Evolutionary conservation across 2,329 filamentous ascomycete genomes (phyloP), one percentile per base, ranked within the genome.

Genomic region (Saccharata proteae): DNA sequence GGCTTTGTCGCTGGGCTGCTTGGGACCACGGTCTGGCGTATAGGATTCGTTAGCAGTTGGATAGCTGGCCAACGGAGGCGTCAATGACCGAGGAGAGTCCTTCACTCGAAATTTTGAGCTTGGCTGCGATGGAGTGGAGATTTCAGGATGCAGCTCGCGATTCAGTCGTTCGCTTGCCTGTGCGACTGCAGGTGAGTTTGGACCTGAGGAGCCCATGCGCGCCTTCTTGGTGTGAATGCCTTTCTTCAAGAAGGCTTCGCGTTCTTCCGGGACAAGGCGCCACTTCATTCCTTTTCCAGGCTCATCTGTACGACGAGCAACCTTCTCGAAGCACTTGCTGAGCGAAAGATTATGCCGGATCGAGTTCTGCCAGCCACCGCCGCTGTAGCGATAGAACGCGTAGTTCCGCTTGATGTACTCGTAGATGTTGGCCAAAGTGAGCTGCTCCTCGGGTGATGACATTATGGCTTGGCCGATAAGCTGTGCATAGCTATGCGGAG

Each of bases 241-340:
- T 43, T 80, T 82, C 51, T 80, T 80, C 37, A 84, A 70, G 65
- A 94, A 93, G 32, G 93, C 88, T 12, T 94, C 83, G 29, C 80
- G 76, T 41, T 78, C 71, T 40, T 92, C 82, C 2, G 81, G 70
- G 4, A 83, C 76, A 48, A 98, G 86, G 56, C 88, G 83, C 90
- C 90, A 98, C 53, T 96, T 96, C 85, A 94, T 96, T 16, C 90
- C 90, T 54, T 98, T 98, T 9, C 90, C 90, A 14, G 90, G 90
- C 52, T 98, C 90, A 44, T 96, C 84, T 0, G 85, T 93, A 11
- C 82, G 78, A 27, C 90, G 77, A 3, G 90, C 81, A 6, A 93
- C 80, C 55, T 98, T 98, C 45, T 85, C 77, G 48, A 98, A 98
- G 0, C 80, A 76, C 52, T 94, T 93, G 55, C 93, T 96, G 24